Evolutionary conservation across 768 basidiomycete species (phyloP).

Genomic region (Psilocybe tampanensis): DNA sequence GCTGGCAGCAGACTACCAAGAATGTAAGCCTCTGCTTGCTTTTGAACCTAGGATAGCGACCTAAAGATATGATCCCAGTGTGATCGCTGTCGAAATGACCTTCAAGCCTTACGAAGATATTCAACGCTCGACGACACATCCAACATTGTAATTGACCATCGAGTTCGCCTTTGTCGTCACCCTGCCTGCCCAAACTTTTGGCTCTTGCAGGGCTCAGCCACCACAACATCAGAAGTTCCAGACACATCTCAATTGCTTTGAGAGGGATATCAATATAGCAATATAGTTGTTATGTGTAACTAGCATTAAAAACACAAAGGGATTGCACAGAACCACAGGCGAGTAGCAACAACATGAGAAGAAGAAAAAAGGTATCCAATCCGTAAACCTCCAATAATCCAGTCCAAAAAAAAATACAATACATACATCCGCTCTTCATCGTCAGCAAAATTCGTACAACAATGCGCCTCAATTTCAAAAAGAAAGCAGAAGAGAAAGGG

Average conservation of each 20-base stretch:
- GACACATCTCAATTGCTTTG: too few relatives aligned
- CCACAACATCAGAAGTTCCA: too few relatives aligned
- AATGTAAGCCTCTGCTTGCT: slow-evolving; percentile 39
- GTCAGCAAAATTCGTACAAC: not conserved
- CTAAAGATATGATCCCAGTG: not conserved
- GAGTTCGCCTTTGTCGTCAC: too few relatives aligned
- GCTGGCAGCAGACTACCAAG: slow-evolving; percentile 67
- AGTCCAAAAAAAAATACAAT: not conserved
- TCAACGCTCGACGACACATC: too few relatives aligned
- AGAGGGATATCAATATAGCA: too few relatives aligned
- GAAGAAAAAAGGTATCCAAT: not conserved
- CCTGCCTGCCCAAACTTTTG: too few relatives aligned
- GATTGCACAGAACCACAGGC: not conserved
- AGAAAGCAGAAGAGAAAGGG: not conserved
- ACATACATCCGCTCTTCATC: not conserved
- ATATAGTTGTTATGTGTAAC: not conserved
- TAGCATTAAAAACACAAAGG: not conserved
- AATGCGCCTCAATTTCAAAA: not conserved
- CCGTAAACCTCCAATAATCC: not conserved
- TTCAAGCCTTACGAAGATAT: too few relatives aligned
- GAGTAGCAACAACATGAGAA: not conserved
- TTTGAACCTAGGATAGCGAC: not conserved
- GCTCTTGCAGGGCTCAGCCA: too few relatives aligned
- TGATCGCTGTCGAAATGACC: not conserved
- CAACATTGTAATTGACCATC: too few relatives aligned